These are phyloP conservation scores for Pichia sp. DNA, from an alignment of 1,139 yeast genomes.

Conservation along the genomic window DNA sequence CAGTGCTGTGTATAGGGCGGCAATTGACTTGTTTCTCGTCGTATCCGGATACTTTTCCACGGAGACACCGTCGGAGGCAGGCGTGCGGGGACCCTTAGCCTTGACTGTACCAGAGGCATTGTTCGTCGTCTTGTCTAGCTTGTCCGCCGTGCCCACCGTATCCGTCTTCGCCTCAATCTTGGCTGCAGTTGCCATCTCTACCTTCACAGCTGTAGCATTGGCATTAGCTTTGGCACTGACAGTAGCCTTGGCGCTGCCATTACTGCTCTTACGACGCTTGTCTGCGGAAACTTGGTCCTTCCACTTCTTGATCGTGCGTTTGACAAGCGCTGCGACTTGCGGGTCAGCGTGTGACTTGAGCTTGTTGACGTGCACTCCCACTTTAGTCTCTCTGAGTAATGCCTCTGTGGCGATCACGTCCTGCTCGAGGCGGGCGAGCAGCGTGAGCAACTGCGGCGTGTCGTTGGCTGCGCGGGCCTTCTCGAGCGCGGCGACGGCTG, in stretches of 20 bases:
- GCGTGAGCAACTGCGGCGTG: conserved; percentile 58
- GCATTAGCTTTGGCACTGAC: conserved; percentile 2
- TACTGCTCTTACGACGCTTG: conserved; percentile 35
- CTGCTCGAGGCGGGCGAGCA: conserved; percentile 58
- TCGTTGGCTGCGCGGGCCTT: conserved; percentile 45
- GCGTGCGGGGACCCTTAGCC: conserved; percentile 56
- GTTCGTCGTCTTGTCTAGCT: too few species aligned
- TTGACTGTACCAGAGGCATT: conserved; percentile 18
- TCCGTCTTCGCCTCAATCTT: too few species aligned
- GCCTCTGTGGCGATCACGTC: conserved; percentile 83
- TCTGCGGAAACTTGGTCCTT: conserved; percentile 82
- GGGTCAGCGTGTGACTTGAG: conserved; percentile 61
- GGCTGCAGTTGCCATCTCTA: too few species aligned
- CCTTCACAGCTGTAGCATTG: conserved; percentile 25
- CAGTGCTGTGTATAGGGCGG: conserved; percentile 80
- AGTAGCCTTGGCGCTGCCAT: background rate
- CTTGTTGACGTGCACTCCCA: conserved; percentile 95
- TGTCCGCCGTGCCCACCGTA: too few species aligned
- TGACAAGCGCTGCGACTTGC: conserved; percentile 65
- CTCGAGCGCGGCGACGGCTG: conserved; percentile 65
- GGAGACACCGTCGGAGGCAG: conserved; percentile 73
- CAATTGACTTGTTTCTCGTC: conserved; percentile 78
- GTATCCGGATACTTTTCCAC: conserved; percentile 53
- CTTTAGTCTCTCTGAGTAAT: conserved; percentile 84
- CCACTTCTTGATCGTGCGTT: conserved; percentile 81